These are phyloP conservation scores for Corylus americana DNA, from an alignment of 306 rosid species.

Conservation along the genomic window DNA sequence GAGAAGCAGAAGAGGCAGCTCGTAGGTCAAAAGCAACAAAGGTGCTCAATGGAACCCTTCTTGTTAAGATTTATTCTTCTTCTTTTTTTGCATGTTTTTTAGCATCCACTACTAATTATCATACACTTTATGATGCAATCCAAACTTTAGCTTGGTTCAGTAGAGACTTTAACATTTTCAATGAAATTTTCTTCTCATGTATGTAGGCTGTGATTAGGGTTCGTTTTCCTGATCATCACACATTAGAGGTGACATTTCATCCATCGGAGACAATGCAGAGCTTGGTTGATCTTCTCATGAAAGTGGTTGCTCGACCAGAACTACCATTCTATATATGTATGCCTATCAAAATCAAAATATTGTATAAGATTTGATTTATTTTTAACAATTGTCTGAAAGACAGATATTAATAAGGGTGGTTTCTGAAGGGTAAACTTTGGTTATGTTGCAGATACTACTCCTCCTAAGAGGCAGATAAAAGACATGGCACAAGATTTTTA, in stretches of 20 bases:
- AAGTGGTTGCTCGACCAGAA: constrained; percentile 75
- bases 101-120: background rate
- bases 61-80: background rate
- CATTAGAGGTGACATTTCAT: constrained; percentile 83
- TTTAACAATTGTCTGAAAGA: background rate
- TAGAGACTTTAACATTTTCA: background rate
- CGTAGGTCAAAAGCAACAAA: constrained; percentile 74
- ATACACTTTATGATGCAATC: background rate
- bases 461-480: constrained; percentile 77
- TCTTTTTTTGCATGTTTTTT: background rate
- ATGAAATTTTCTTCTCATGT: constrained; percentile 23
- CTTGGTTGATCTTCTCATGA: constrained; percentile 66
- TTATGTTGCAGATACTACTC: constrained; percentile 71
- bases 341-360: constrained; percentile 30
- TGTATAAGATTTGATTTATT: background rate
- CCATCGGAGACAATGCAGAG: constrained; percentile 79
- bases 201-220: constrained; percentile 82
- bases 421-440: constrained; percentile 18
- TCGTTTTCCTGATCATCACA: constrained; percentile 89
- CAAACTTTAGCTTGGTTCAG: background rate
- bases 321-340: constrained; percentile 78
- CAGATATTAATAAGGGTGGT: background rate
- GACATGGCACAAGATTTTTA: constrained; percentile 72
- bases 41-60: constrained; percentile 37
- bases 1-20: constrained; percentile 87